A percentile compares a stretch with the other conserved stretches of the same genome.
Evolutionary conservation across 2,329 filamentous ascomycete species (phyloP).

Genomic region (Leptographium wingfieldii): DNA sequence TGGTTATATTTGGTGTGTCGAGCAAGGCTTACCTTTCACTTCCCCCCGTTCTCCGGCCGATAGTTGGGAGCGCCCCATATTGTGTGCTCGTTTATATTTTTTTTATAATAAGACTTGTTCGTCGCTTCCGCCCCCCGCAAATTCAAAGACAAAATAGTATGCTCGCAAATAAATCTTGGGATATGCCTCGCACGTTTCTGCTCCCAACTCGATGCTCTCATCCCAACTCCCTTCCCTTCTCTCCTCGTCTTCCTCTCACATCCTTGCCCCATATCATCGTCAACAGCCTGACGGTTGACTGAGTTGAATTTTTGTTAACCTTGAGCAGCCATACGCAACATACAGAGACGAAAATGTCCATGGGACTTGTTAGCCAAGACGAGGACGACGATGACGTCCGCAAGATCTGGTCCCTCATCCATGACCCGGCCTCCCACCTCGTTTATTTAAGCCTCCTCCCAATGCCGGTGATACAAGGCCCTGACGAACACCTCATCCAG

Average conservation of each 20-base stretch:
- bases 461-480: conserved; percentile 5
- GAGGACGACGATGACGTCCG: not conserved
- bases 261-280: not conserved
- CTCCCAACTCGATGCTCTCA: not conserved
- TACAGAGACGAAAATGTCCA: not conserved
- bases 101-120: not conserved
- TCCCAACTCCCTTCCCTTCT: not conserved
- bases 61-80: too few relatives aligned
- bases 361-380: not conserved
- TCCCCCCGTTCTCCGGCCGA: too few relatives aligned
- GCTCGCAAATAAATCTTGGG: not conserved
- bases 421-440: conserved; percentile 1
- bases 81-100: not conserved
- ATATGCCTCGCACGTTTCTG: not conserved
- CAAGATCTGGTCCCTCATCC: conserved; percentile 5
- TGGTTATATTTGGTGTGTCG: too few relatives aligned
- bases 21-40: too few relatives aligned
- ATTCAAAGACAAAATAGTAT: not conserved
- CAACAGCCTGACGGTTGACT: not conserved
- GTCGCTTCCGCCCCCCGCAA: not conserved
- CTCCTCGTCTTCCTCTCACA: not conserved
- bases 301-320: not conserved
- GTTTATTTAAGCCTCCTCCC: conserved; percentile 8
- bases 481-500: conserved; percentile 17
- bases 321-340: not conserved